Conservation (phyloP, 2,329 filamentous ascomycete genomes). For the Colletotrichum orbiculare region DNA sequence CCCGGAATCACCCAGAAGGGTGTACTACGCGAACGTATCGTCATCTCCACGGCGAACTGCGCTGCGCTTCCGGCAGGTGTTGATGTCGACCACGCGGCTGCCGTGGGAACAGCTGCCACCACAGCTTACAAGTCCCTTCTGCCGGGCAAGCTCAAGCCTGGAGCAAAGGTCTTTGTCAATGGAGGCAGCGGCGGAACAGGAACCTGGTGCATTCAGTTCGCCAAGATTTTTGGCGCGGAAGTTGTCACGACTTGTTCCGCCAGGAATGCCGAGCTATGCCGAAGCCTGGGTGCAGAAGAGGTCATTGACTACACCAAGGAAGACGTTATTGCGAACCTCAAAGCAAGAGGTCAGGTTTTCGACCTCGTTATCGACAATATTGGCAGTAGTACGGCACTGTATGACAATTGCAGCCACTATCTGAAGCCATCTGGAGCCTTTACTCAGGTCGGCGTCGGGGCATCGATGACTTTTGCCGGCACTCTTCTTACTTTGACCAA, state of each 20-base stretch:
- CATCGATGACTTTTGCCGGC: conserved; percentile 22
- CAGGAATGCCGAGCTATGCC: conserved; percentile 47
- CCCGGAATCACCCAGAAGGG: conserved; percentile 33
- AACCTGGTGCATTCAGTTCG: conserved; percentile 50
- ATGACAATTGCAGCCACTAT: conserved; percentile 27
- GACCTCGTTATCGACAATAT: conserved; percentile 44
- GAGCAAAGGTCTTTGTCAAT: conserved; percentile 46
- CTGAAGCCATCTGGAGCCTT: conserved; percentile 69
- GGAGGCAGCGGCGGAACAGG: conserved; percentile 52
- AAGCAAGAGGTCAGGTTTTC: conserved; percentile 35
- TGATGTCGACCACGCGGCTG: conserved; percentile 39
- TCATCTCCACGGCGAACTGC: conserved; percentile 20
- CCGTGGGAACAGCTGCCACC: conserved; percentile 38
- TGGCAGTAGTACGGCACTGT: conserved; percentile 38
- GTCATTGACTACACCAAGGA: conserved; percentile 48
- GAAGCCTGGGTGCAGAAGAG: conserved; percentile 49
- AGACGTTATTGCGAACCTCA: conserved; percentile 36
- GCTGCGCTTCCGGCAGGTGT: conserved; percentile 33
- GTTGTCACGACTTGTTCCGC: conserved; percentile 50
- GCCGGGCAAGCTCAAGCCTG: conserved; percentile 18
- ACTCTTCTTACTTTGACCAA: conserved; percentile 1
- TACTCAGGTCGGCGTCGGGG: conserved; percentile 68
- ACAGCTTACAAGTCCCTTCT: conserved; percentile 41
- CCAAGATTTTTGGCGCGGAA: conserved; percentile 46
- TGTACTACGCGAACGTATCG: conserved; percentile 37